Base-by-base conservation (phyloP, 257 asterid genomes). In the Solanum phureja region DNA sequence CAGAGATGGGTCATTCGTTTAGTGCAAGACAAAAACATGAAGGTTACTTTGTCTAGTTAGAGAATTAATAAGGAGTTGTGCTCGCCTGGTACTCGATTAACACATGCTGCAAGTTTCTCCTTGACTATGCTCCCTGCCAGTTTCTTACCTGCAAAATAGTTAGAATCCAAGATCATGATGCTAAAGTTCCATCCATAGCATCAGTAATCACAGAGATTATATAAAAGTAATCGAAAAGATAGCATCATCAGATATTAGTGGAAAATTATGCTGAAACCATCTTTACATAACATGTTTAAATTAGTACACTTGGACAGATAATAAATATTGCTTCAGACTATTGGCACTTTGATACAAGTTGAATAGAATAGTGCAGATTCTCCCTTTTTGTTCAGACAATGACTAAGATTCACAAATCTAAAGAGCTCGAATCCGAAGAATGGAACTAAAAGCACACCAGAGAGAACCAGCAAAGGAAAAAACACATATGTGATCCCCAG, bases 81-180 rank as follows among this genome's bases (percentile, higher is more conserved):
- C 94, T 46, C 73, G 87, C 99, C 99, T 91, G 98, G 98, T 38
- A 96, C 93, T 87, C 96, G 92, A 90, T 96, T 97, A 88, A 97
- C 99, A 86, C 98, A 97, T 85, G 99, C 98, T 23, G 99, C 99
- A 52, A 97, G 98, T 89, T 94, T 93, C 90, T 89, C 99, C 89
- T 94, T 95, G 84, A 97, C 95, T 87, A 97, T 94, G 97, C 99
- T 97, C 86, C 92, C 96, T 2, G 98, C 96, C 88, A 97, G 89
- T 89, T 96, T 96, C 91, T 92, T 94, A 86, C 99, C 99, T 97
- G 94, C 88, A 87, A 77, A 7, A 2, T 5, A 0, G 11, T 52
- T 31, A 18, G 69, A 49, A 46, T 29, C 6, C 68, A 46, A 81
- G 16, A 46, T 46, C 3, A 4, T 29, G 66, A 81, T 81, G 27